Evolutionary conservation across 345 rosid genomes (phyloP).

Genomic region (Pistacia vera): DNA sequence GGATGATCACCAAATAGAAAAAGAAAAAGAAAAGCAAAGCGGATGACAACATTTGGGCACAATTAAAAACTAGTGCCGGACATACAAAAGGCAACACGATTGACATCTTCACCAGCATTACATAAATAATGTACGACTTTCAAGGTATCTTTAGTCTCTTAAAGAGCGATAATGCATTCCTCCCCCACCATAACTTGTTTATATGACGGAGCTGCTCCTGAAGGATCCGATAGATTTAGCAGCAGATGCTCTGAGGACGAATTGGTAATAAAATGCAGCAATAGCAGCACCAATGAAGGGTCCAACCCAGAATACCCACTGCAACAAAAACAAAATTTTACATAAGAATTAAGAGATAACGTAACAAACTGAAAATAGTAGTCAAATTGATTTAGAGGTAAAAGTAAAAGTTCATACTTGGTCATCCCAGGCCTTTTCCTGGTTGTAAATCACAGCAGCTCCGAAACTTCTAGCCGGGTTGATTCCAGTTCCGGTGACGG

Average conservation of each 20-base stretch:
- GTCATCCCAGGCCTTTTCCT: constrained; percentile 60
- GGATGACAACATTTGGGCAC: too few relatives aligned
- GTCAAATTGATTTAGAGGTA: neutral
- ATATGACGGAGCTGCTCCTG: constrained; percentile 50
- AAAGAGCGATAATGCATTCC: neutral
- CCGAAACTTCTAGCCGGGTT: constrained; percentile 78
- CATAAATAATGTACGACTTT: too few relatives aligned
- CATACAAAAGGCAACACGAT: too few relatives aligned
- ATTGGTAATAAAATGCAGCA: constrained; percentile 67
- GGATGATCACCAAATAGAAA: too few relatives aligned
- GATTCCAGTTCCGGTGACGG: constrained; percentile 71
- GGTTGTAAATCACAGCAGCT: constrained; percentile 54
- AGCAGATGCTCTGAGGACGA: constrained; percentile 54
- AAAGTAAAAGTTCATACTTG: constrained; percentile 34
- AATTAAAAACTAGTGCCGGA: too few relatives aligned
- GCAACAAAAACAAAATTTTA: constrained; percentile 15
- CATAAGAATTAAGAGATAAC: neutral
- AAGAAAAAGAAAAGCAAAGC: too few relatives aligned
- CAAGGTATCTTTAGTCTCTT: neutral
- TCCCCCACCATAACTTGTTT: too few relatives aligned
- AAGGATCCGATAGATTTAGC: constrained; percentile 59
- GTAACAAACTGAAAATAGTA: neutral
- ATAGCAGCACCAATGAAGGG: constrained; percentile 74
- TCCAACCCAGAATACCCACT: constrained; percentile 85
- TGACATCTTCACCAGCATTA: too few relatives aligned